phyloP scores from a whole-genome alignment of 306 rosid genomes.

The Vigna reflexopilosa region DNA sequence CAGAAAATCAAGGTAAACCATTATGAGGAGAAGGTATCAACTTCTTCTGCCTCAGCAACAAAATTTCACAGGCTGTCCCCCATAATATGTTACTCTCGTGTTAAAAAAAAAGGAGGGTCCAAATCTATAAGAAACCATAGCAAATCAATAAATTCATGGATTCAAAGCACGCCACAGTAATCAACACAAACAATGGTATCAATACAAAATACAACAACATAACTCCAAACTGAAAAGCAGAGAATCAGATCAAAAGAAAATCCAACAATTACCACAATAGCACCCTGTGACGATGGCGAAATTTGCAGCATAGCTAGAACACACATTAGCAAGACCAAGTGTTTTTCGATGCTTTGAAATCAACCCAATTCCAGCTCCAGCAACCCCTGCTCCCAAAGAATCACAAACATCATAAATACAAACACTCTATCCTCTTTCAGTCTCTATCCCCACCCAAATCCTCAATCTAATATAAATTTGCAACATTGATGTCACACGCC shows the following conservation, averaged over 20 bases:
- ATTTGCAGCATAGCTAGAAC: slow-evolving; percentile 79
- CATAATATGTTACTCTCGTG: not conserved
- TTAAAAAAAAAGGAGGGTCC: slow-evolving; percentile 1
- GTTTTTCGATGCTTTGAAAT: slow-evolving; percentile 76
- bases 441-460: not conserved
- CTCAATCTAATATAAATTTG: not conserved
- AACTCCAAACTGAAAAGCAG: slow-evolving; percentile 10
- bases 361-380: slow-evolving; percentile 86
- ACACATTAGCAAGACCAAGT: slow-evolving; percentile 67
- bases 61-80: not conserved
- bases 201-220: slow-evolving; percentile 7
- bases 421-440: slow-evolving; percentile 15
- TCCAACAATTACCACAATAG: slow-evolving; percentile 73
- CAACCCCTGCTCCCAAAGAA: slow-evolving; percentile 61
- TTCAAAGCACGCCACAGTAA: not conserved
- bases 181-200: not conserved
- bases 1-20: not conserved
- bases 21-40: not conserved
- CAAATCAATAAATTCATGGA: slow-evolving; percentile 1
- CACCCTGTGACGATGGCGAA: slow-evolving; percentile 77
- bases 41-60: not conserved
- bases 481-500: too few species aligned
- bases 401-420: slow-evolving; percentile 28
- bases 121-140: slow-evolving; percentile 12
- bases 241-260: slow-evolving; percentile 15